Percentiles rank a stretch among this genome's conserved stretches.
These are phyloP conservation scores for Cladosporium velox DNA, from an alignment of 2,329 filamentous ascomycete species.

Conservation along the genomic window DNA sequence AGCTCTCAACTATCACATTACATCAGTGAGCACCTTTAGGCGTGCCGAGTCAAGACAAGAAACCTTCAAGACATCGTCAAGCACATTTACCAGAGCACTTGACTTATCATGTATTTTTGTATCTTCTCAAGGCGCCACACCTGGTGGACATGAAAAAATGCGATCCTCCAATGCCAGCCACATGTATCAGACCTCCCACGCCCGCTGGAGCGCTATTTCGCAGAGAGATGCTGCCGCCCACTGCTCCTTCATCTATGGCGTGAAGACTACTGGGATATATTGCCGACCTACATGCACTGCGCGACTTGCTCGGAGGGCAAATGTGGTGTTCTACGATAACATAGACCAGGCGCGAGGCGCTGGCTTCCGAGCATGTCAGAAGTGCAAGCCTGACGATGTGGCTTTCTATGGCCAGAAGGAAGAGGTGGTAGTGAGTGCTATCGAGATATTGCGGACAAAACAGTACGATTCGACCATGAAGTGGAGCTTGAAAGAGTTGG, in stretches of 20 bases:
- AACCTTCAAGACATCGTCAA: neutral
- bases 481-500: constrained; percentile 38
- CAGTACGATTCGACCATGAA: constrained; percentile 33
- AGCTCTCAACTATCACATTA: neutral
- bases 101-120: neutral
- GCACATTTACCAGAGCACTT: neutral
- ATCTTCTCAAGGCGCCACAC: too few species aligned
- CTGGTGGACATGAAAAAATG: neutral
- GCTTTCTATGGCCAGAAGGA: constrained; percentile 35
- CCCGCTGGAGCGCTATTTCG: constrained; percentile 16
- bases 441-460: constrained; percentile 44
- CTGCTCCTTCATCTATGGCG: constrained; percentile 56
- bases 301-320: constrained; percentile 59
- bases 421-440: constrained; percentile 47
- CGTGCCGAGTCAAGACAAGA: neutral
- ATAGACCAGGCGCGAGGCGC: constrained; percentile 50
- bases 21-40: neutral
- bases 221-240: constrained; percentile 13
- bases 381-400: constrained; percentile 50
- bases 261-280: constrained; percentile 60
- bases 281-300: constrained; percentile 63
- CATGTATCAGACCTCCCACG: constrained; percentile 11
- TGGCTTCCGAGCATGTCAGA: constrained; percentile 60
- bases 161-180: neutral
- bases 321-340: constrained; percentile 57